Conservation (phyloP, 331 rosid species). For the Quercus lobata region DNA sequence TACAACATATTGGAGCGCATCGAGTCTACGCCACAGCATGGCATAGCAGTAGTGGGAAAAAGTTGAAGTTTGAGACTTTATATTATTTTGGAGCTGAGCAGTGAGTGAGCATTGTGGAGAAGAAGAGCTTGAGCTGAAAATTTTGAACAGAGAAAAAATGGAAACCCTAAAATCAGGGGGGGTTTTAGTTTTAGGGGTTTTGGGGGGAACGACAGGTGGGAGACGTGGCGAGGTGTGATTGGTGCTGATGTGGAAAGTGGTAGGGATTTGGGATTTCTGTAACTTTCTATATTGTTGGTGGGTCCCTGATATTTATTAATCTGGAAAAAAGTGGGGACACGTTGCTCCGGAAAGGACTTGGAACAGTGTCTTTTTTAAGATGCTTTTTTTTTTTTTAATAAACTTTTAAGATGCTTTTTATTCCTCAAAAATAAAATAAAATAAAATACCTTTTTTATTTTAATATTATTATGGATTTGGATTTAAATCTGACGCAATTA, state of each 20-base stretch:
- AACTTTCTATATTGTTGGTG: neutral
- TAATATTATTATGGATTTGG: no score
- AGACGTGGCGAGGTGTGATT: constrained; percentile 24
- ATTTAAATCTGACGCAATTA: no score
- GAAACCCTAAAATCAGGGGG: neutral
- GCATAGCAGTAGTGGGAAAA: neutral
- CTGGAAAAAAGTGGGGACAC: no score
- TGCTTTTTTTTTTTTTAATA: no score
- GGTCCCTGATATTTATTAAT: neutral
- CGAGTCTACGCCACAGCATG: neutral
- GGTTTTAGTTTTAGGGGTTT: constrained; percentile 40
- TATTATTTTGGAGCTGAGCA: neutral
- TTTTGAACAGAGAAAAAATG: no score
- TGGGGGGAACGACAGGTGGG: neutral
- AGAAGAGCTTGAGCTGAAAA: neutral
- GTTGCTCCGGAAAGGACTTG: no score
- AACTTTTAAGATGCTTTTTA: no score
- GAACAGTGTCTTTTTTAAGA: no score
- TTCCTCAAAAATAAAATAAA: no score
- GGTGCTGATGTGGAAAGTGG: neutral
- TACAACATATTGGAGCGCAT: constrained; percentile 31
- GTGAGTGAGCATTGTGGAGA: neutral
- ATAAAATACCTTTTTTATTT: no score
- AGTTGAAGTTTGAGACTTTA: neutral
- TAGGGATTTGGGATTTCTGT: no score